Evolutionary conservation across 306 rosid species (phyloP).

Genomic region (Hippophae tibetana): DNA sequence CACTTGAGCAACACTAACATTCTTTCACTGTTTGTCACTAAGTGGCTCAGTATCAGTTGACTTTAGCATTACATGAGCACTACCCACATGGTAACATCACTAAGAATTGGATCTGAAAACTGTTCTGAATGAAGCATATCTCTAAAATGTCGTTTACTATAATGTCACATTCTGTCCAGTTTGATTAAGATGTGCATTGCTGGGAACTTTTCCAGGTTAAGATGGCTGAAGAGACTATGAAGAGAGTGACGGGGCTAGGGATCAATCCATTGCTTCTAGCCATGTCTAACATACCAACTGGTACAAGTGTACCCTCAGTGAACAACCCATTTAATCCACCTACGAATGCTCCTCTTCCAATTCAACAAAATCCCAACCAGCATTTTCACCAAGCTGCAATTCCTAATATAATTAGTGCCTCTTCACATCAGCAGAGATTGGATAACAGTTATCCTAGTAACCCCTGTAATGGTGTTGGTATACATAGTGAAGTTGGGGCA

Average conservation of each 20-base stretch:
- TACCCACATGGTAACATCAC: no score
- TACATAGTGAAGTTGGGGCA: constrained; percentile 16
- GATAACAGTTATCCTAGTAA: constrained; percentile 18
- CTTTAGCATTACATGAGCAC: no score
- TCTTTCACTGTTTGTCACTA: no score
- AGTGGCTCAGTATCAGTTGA: no score
- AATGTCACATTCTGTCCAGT: no score
- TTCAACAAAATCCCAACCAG: constrained; percentile 31
- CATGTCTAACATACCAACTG: constrained; percentile 24
- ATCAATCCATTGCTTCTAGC: constrained; percentile 38
- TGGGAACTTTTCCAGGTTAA: constrained; percentile 35
- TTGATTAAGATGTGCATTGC: neutral
- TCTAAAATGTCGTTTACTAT: no score
- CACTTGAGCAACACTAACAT: no score
- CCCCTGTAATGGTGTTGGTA: constrained; percentile 7
- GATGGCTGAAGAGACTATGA: constrained; percentile 51
- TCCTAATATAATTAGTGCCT: constrained; percentile 14
- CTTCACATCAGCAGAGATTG: constrained; percentile 29
- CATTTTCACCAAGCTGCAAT: constrained; percentile 29
- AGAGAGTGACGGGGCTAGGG: constrained; percentile 33
- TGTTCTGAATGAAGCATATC: no score
- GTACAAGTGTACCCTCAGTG: constrained; percentile 14
- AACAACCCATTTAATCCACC: constrained; percentile 16
- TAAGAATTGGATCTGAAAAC: no score
- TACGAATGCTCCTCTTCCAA: constrained; percentile 20